Evolutionary conservation across 1,284 basidiomycete species (phyloP), one percentile per base, ranked within the genome.

Genomic region (Agaricales sp.): DNA sequence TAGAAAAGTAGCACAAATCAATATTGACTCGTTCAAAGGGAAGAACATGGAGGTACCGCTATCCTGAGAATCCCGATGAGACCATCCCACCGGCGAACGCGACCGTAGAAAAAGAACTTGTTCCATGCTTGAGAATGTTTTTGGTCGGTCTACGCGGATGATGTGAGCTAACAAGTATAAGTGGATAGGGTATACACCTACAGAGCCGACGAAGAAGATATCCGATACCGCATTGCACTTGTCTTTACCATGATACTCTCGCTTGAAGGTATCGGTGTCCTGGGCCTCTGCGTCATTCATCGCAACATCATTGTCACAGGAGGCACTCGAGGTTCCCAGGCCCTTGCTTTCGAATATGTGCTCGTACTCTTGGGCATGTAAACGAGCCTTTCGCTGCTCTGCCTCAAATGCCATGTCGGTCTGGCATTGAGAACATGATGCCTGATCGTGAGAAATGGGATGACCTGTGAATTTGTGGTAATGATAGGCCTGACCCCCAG

Each of bases 81-180:
- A 12, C 83, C 84, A 59, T 86, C 83, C 74, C 78, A 83, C 37
- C 67, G 58, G 26, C 83, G 73, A 14, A 87, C 67, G 22, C 82
- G 77, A 3, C 83, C 83, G 54, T 79, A 77, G 58, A 77, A 80
- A 14, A 62, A 68, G 59, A 73, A 83, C 50, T 69, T 63, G 51
- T 76, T 69, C 77, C 80, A 84, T 12, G 81, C 81, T 45, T 70
- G 63, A 2, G 72, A 74, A 54, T 84, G 80, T 4, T 64, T 63
- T 11, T 59, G 51, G 51, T 82, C 77, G 12, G 78, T 82, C 73
- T 78, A 69, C 60, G 51, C 80, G 82, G n/a, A 43, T n/a, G 20
- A n/a, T 43, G 11, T 19, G 11, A 16, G 41, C 20, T 8, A 43
- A 43, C 30, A n/a, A 35, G 30, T 35, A 35, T n/a, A n/a, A n/a